Evolutionary conservation across 768 basidiomycete species (phyloP).

Genomic region (Rhodotorula sphaerocarpa): DNA sequence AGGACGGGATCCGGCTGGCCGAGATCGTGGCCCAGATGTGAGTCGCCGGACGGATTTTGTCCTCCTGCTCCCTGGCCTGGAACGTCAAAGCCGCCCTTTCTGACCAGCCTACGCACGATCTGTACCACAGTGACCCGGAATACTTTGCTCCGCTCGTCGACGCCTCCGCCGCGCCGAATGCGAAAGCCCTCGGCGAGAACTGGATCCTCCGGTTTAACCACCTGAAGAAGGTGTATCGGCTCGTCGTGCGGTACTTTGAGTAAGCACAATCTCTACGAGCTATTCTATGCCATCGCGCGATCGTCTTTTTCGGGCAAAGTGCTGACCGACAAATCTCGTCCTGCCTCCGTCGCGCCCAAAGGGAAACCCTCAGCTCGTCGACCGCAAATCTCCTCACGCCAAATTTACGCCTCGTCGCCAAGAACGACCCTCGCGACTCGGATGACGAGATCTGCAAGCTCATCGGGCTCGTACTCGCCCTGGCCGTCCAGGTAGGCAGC

Average conservation of each 20-base stretch:
- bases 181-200: slow-evolving; percentile 62
- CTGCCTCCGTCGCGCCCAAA: neutral
- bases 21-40: slow-evolving; percentile 51
- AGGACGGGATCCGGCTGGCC: slow-evolving; percentile 68
- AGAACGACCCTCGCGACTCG: slow-evolving; percentile 54
- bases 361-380: slow-evolving; percentile 61
- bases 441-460: slow-evolving; percentile 44
- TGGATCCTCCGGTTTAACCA: slow-evolving; percentile 80
- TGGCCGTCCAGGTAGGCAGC: slow-evolving; percentile 24
- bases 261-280: no score
- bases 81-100: no score
- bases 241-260: slow-evolving; percentile 67
- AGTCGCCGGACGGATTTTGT: neutral
- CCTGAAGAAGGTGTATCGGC: slow-evolving; percentile 74
- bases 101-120: no score
- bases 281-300: no score
- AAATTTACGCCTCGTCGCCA: slow-evolving; percentile 74
- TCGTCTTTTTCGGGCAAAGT: no score
- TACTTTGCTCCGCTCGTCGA: slow-evolving; percentile 59
- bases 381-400: slow-evolving; percentile 73
- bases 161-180: slow-evolving; percentile 45
- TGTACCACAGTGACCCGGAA: slow-evolving; percentile 61
- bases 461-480: slow-evolving; percentile 18
- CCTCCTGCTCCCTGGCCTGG: no score
- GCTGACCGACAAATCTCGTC: no score